Conservation (phyloP, 2,329 filamentous ascomycete genomes). For the Neospermospora avenae region DNA sequence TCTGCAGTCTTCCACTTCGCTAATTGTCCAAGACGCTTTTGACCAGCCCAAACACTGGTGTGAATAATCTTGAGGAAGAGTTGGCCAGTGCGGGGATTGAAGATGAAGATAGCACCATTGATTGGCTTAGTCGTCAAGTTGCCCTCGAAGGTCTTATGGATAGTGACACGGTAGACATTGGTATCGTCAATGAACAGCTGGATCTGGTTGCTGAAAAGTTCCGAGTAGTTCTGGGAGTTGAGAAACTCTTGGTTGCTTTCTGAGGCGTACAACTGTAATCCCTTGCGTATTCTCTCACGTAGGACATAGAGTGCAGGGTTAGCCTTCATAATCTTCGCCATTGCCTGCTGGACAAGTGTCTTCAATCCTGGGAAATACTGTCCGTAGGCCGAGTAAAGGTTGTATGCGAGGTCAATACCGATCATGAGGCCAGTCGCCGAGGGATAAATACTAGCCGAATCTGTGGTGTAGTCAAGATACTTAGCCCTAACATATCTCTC, state of each 20-base stretch:
- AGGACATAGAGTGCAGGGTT: constrained; percentile 96
- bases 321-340: constrained; percentile 99
- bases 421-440: constrained; percentile 97
- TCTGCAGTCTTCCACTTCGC: constrained; percentile 99
- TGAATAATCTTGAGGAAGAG: constrained; percentile 99
- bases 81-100: constrained; percentile 97
- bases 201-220: constrained; percentile 98
- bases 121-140: constrained; percentile 99
- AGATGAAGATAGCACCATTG: constrained; percentile 99
- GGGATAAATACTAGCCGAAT: constrained; percentile 98
- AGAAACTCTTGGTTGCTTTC: constrained; percentile 99
- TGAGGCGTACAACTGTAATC: constrained; percentile 94
- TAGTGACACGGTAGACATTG: constrained; percentile 98
- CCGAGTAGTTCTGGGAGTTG: constrained; percentile 99
- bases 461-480: constrained; percentile 97
- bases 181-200: constrained; percentile 99
- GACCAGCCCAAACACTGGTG: constrained; percentile 97
- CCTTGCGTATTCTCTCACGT: constrained; percentile 96
- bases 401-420: constrained; percentile 95
- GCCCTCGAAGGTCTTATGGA: constrained; percentile 99
- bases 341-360: constrained; percentile 91
- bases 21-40: constrained; percentile 96
- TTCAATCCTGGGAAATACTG: constrained; percentile 99
- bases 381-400: constrained; percentile 95
- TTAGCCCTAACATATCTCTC: constrained; percentile 97